Evolutionary conservation across 2,329 filamentous ascomycete genomes (phyloP).

Genomic region (Lomentospora prolificans): DNA sequence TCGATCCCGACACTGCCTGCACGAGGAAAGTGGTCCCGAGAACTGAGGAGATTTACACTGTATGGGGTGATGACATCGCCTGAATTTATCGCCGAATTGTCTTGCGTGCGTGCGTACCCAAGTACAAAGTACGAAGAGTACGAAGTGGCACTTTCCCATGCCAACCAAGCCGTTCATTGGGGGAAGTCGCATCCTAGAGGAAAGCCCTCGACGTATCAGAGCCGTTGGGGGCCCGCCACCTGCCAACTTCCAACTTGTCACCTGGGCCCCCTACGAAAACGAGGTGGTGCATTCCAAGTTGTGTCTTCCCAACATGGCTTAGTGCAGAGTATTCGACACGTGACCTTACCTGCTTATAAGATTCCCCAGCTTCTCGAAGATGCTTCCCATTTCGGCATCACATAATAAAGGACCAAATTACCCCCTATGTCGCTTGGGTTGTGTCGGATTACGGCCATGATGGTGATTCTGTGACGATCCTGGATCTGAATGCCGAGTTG

Average conservation of each 20-base stretch:
- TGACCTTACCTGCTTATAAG: not conserved
- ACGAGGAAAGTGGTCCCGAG: not conserved
- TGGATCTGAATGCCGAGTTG: not conserved
- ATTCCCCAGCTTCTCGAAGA: constrained; percentile 7
- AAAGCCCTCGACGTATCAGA: too few relatives aligned
- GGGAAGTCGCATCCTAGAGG: not conserved
- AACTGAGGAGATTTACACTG: constrained; percentile 1
- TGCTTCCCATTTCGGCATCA: constrained; percentile 7
- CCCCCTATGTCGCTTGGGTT: constrained; percentile 1
- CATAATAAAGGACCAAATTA: constrained; percentile 5
- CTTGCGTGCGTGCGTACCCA: not conserved
- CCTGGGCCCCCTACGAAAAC: not conserved
- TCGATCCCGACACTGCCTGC: too few relatives aligned
- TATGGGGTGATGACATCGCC: constrained; percentile 2
- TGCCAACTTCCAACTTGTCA: not conserved
- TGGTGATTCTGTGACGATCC: constrained; percentile 5
- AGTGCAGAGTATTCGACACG: not conserved
- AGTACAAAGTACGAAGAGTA: not conserved
- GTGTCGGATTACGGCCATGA: constrained; percentile 1
- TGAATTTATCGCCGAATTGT: not conserved
- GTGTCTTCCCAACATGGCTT: not conserved
- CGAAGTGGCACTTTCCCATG: not conserved
- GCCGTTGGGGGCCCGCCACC: too few relatives aligned
- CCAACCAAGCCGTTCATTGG: not conserved
- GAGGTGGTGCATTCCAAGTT: not conserved